Evolutionary conservation across 1,284 basidiomycete species (phyloP), one percentile per base, ranked within the genome.

Genomic region (Hypsizygus ulmarius): DNA sequence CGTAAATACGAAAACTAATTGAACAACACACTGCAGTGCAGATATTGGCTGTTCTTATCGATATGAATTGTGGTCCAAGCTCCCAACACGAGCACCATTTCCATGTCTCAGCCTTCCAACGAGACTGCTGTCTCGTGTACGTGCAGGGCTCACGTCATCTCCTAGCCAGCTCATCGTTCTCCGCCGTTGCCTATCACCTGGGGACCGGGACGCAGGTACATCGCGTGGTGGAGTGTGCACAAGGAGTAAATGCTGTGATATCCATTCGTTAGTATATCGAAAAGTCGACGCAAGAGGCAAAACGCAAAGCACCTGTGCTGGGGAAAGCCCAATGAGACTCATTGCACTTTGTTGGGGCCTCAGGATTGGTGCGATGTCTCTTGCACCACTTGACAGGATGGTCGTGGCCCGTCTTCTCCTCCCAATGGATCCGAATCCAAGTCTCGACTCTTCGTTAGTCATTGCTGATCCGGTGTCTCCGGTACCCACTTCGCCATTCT

Each of bases 241-340:
- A 27, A 88, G 66, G 6, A 88, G 60, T 12, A 84, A 64, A 57
- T 79, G 82, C 75, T 83, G 54, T 27, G 44, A 8, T 38, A 5
- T 16, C 15, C 9, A 37, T 21, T n/a, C n/a, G n/a, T 16, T 10
- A 30, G 36, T 33, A 19, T 39, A 14, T 3, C 3, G 3, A 39
- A 3, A 15, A 12, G 29, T 43, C 33, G 14, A 39, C 52, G 51
- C 25, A 18, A 15, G 38, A 10, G 39, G 37, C 28, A 36, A 4
- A 42, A 38, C 30, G 32, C 11, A 7, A 58, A 69, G 45, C 58
- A 82, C 82, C 72, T 87, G 84, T 34, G 84, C 84, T 15, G 87
- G 82, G 18, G 87, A 87, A 49, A 89, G 72, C 7, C 82, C 82
- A 56, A 87, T 75, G 51, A 87, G 64, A 59, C 78, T 77, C 41